Conservation (phyloP, 306 rosid species). For the Prinsepia uniflora region DNA sequence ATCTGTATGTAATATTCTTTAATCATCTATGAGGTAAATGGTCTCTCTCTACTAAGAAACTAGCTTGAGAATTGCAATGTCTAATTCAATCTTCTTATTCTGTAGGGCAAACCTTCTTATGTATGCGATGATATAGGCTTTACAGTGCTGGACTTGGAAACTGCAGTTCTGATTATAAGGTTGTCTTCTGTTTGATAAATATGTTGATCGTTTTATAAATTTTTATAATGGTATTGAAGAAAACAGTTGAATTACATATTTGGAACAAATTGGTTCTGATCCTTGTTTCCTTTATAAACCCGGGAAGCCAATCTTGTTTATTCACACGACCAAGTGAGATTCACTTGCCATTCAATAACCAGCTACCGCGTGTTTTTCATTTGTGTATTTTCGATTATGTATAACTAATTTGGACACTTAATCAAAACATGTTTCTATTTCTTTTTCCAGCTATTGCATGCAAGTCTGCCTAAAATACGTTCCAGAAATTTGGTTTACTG, state of each 20-base stretch:
- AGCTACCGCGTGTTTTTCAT: not conserved
- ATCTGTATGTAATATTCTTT: not conserved
- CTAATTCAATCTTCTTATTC: conserved; percentile 11
- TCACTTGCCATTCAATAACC: not conserved
- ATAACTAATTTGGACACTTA: not conserved
- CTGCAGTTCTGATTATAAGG: not conserved
- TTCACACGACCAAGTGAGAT: not conserved
- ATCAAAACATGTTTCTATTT: not conserved
- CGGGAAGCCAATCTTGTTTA: not conserved
- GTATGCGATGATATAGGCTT: conserved; percentile 35
- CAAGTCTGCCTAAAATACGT: not conserved
- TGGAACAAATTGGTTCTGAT: not conserved
- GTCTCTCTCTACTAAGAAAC: not conserved
- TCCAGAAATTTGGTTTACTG: conserved; percentile 7
- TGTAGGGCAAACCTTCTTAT: conserved; percentile 50
- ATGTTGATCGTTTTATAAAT: not conserved
- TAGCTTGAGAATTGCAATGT: not conserved
- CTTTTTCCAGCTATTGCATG: conserved; percentile 3
- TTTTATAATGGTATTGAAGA: not conserved
- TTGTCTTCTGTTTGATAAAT: not conserved
- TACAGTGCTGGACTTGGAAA: conserved; percentile 11
- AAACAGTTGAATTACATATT: not conserved
- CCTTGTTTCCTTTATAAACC: not conserved
- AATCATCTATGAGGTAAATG: not conserved
- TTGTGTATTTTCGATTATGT: not conserved